Evolutionary conservation across 306 rosid species (phyloP), one percentile per base, ranked within the genome.

Genomic region (Ochetophila trinervis): DNA sequence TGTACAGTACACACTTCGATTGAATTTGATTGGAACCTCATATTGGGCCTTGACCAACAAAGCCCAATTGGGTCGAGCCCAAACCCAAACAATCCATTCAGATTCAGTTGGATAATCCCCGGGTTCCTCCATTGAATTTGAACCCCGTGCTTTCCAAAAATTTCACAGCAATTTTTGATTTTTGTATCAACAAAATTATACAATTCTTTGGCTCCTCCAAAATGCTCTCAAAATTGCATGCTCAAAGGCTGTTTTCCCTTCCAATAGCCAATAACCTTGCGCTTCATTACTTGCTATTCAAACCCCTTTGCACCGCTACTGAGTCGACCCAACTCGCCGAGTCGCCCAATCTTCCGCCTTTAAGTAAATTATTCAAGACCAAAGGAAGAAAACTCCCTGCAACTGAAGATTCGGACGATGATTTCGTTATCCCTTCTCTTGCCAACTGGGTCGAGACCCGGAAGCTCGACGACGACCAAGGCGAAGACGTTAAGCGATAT

Each of bases 401-500:
- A 22, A 22, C 21, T 1, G 69, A 65, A 0, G 70, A 62, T 16
- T 48, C 73, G 0, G 79, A 81, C 13, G 95, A 27, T 27, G 32
- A 89, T 57, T 93, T 93, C 56, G 90, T 87, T 8, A 85, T 89
- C 72, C 97, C 95, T 78, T 84, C 98, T 19, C 87, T 87, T 22
- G 84, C 32, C 32, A 27, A 27, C 32, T 27, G 32, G 32, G 32
- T 27, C 32, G 32, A 27, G 32, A 27, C 78, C 61, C 83, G 55
- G 30, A 62, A 53, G 71, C 70, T 69, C 19, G 50, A 40, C 34
- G 71, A 61, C 47, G 4, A 27, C 32, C 75, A 71, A 50, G 34
- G 70, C 37, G 56, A 78, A 18, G 24, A 36, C 15, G 42, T 14
- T n/a, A 70, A 48, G 30, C 78, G 24, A 55, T 11, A 67, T 14